These are phyloP conservation scores for Themeda triandra DNA, from an alignment of 176 grass and related monocot genomes.

Conservation along the genomic window DNA sequence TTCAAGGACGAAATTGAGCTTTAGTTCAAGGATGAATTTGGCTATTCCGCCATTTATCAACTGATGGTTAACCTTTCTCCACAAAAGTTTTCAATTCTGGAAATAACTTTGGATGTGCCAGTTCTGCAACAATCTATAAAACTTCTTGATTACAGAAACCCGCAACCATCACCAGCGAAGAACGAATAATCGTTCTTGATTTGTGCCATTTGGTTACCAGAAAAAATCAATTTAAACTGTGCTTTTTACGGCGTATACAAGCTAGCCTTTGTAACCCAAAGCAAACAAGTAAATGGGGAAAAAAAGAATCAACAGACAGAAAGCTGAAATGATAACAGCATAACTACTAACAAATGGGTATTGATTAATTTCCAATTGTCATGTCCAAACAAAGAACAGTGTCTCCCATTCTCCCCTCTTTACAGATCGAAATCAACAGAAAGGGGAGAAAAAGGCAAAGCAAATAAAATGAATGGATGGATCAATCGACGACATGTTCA, in stretches of 20 bases:
- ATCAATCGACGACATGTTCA: slow-evolving; percentile 28
- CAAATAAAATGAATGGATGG: slow-evolving; percentile 32
- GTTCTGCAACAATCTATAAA: neutral
- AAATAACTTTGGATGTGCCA: neutral
- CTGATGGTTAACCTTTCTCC: neutral
- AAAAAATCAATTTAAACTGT: neutral
- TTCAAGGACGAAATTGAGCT: too few relatives aligned
- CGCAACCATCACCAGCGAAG: neutral
- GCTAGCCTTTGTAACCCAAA: neutral
- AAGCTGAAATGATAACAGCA: neutral
- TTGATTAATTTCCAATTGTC: slow-evolving; percentile 27
- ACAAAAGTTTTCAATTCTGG: neutral
- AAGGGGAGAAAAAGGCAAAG: neutral
- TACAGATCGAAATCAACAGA: neutral
- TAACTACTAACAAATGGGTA: neutral
- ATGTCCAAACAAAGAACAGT: slow-evolving; percentile 12
- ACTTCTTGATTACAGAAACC: neutral
- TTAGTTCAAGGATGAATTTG: too few relatives aligned
- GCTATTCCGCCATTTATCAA: too few relatives aligned
- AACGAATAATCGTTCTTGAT: neutral
- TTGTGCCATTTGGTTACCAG: neutral
- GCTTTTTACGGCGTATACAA: rapidly evolving
- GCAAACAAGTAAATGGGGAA: neutral
- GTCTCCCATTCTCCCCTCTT: slow-evolving; percentile 12
- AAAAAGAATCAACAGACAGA: neutral